A percentile compares a stretch with the other conserved stretches of the same genome.
phyloP scores from a whole-genome alignment of 176 grass and related monocot genomes.

The Eragrostis nindensis region DNA sequence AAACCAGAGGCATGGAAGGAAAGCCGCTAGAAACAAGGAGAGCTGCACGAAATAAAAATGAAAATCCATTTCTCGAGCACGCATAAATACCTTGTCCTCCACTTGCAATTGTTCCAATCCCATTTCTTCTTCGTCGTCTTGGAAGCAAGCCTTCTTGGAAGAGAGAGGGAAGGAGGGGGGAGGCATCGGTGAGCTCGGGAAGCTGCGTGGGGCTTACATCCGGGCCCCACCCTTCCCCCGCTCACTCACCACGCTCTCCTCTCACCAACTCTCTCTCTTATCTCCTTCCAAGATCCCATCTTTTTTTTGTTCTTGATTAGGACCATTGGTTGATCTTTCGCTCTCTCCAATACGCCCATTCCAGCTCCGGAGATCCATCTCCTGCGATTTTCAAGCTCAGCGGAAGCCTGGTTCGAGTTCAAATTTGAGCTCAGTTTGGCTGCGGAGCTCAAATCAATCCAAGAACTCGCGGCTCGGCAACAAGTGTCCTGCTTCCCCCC shows the following conservation, averaged over 20 bases:
- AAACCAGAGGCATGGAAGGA: conserved; percentile 17
- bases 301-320: conserved; percentile 38
- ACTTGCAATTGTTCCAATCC: conserved; percentile 21
- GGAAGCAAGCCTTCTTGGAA: conserved; percentile 41
- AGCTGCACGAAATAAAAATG: background rate
- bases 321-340: conserved; percentile 62
- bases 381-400: background rate
- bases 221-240: conserved; percentile 31
- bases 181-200: conserved; percentile 48
- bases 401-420: conserved; percentile 19
- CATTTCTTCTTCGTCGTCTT: conserved; percentile 37
- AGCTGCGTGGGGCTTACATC: conserved; percentile 48
- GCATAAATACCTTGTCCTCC: conserved; percentile 43
- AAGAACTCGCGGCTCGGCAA: conserved; percentile 37
- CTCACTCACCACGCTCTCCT: conserved; percentile 46
- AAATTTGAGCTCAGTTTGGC: conserved; percentile 19
- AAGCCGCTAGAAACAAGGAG: conserved; percentile 27
- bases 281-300: conserved; percentile 66
- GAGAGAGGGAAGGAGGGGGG: conserved; percentile 48
- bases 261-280: conserved; percentile 61
- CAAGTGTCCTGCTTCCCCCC: conserved; percentile 49
- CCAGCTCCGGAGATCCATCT: conserved; percentile 42
- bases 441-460: conserved; percentile 22
- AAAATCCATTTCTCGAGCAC: background rate
- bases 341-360: conserved; percentile 33